Conservation (phyloP, 805 yeast genomes). For the Yamadazyma takamatsuzukensis region DNA sequence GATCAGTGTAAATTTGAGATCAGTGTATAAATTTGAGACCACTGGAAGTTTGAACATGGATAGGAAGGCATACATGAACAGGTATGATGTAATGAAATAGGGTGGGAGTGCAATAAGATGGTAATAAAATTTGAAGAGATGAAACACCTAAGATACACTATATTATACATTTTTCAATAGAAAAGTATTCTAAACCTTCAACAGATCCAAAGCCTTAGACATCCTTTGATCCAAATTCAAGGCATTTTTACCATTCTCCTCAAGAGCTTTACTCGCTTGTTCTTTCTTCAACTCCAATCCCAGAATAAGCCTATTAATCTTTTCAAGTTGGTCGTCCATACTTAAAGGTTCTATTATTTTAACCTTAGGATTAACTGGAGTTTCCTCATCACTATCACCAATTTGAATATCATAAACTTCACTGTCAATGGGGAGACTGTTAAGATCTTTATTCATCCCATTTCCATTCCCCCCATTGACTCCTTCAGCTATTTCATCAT, state of each 20-base stretch:
- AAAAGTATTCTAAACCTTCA: background rate
- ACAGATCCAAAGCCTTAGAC: background rate
- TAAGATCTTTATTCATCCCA: background rate
- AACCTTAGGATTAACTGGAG: background rate
- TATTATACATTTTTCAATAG: background rate
- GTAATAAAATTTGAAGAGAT: too few species aligned
- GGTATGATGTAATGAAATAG: background rate
- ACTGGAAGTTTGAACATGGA: too few species aligned
- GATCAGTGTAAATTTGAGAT: too few species aligned
- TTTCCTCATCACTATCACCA: slow-evolving; percentile 9
- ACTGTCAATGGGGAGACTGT: slow-evolving; percentile 2
- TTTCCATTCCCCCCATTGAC: background rate
- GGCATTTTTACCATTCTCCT: slow-evolving; percentile 1
- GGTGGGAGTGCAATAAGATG: too few species aligned
- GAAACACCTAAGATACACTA: slow-evolving; percentile 2
- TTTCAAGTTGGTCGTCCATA: slow-evolving; percentile 4
- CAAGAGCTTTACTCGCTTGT: background rate
- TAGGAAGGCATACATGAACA: background rate
- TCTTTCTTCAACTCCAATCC: slow-evolving; percentile 3
- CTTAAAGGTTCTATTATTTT: slow-evolving; percentile 8
- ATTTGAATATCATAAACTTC: slow-evolving; percentile 11
- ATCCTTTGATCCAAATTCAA: background rate
- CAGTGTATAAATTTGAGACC: too few species aligned
- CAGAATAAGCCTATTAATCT: slow-evolving; percentile 4
- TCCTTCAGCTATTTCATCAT: slow-evolving; percentile 6